Conservation (phyloP, 1,284 basidiomycete species). For the Phylloporus gajari region DNA sequence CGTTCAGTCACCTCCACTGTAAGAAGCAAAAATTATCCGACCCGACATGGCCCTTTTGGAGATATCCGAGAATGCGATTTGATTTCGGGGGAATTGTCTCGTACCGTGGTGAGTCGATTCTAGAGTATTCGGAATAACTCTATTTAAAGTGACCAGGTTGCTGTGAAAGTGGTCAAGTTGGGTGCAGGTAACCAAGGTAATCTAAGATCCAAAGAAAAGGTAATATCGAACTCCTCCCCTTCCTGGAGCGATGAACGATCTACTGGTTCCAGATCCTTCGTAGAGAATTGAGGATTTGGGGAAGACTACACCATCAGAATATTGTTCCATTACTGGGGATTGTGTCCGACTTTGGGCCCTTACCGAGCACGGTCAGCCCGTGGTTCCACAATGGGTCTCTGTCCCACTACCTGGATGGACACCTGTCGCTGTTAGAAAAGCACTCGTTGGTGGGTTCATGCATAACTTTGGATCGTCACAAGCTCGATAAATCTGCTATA, state of each 20-base stretch:
- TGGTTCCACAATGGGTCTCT: conserved; percentile 44
- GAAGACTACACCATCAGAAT: conserved; percentile 33
- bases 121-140: neutral
- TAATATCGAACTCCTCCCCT: conserved; percentile 1
- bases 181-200: neutral
- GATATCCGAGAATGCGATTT: conserved; percentile 44
- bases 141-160: conserved; percentile 27
- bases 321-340: conserved; percentile 43
- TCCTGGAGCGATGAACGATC: neutral
- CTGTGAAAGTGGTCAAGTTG: conserved; percentile 36
- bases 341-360: conserved; percentile 28
- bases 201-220: conserved; percentile 24
- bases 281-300: conserved; percentile 42
- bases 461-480: neutral
- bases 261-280: conserved; percentile 32
- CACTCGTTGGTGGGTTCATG: conserved; percentile 27
- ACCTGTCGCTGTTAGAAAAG: conserved; percentile 10
- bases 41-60: conserved; percentile 25
- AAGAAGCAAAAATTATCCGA: conserved; percentile 25
- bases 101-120: conserved; percentile 15
- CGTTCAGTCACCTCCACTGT: conserved; percentile 14
- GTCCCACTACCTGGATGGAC: conserved; percentile 24
- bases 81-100: conserved; percentile 10
- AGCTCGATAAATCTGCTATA: conserved; percentile 11
- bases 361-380: conserved; percentile 41